Conservation (phyloP, 2,329 filamentous ascomycete genomes). For the Paraconiothyrium sp. region DNA sequence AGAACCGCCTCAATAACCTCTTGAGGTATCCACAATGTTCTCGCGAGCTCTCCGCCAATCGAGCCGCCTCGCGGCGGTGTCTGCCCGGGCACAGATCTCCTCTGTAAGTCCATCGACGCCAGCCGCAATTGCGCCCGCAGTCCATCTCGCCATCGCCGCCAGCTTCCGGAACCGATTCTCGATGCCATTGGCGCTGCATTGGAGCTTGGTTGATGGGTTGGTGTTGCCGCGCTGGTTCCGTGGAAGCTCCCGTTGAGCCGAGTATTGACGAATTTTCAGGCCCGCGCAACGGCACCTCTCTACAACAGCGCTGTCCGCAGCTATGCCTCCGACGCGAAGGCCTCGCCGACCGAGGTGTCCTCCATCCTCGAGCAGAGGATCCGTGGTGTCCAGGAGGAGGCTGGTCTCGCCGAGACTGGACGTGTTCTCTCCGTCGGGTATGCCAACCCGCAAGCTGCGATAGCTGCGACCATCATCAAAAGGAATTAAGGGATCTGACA, state of each 20-base stretch:
- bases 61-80: constrained; percentile 92
- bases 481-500: constrained; percentile 43
- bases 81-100: constrained; percentile 89
- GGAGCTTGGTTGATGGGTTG: constrained; percentile 43
- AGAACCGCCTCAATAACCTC: constrained; percentile 52
- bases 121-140: constrained; percentile 53
- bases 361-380: constrained; percentile 99
- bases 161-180: constrained; percentile 44
- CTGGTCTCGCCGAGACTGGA: constrained; percentile 95
- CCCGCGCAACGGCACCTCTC: constrained; percentile 84
- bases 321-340: constrained; percentile 94
- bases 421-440: constrained; percentile 99
- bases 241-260: constrained; percentile 46
- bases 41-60: constrained; percentile 98
- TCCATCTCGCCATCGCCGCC: constrained; percentile 41
- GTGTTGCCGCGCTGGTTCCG: constrained; percentile 52
- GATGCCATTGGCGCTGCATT: constrained; percentile 51
- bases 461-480: constrained; percentile 40
- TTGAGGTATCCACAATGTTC: constrained; percentile 77
- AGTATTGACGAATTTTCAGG: constrained; percentile 70
- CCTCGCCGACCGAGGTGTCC: constrained; percentile 95
- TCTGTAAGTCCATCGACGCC: constrained; percentile 79
- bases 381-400: constrained; percentile 97
- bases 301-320: constrained; percentile 78
- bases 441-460: constrained; percentile 56